These are phyloP conservation scores for Ilex asprella DNA, from an alignment of 257 asterid genomes.

Conservation along the genomic window DNA sequence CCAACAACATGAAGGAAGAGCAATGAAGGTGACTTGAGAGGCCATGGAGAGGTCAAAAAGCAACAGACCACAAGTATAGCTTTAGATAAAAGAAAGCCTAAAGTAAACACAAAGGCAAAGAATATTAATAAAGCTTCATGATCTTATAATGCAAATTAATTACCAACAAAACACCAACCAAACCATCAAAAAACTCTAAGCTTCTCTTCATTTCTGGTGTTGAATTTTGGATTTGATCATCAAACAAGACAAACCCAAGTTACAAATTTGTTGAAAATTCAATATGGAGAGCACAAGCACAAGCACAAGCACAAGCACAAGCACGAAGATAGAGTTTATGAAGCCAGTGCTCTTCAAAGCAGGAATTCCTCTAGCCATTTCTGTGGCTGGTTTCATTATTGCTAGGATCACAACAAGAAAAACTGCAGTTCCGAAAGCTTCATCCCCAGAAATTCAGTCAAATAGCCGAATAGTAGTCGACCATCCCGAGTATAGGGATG, in stretches of 20 bases:
- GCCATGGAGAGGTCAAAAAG: conserved; percentile 38
- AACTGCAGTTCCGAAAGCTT: neutral
- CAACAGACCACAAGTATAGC: conserved; percentile 6
- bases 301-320: conserved; percentile 35
- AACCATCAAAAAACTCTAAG: neutral
- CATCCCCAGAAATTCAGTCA: conserved; percentile 4
- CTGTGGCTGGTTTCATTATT: conserved; percentile 43
- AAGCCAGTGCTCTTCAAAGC: conserved; percentile 39
- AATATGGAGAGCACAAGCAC: conserved; percentile 39
- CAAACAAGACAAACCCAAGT: conserved; percentile 1
- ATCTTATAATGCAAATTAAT: conserved; percentile 12
- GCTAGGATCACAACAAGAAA: conserved; percentile 30
- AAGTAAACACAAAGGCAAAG: conserved; percentile 40
- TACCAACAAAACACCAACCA: conserved; percentile 9
- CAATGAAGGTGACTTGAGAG: neutral
- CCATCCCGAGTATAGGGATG: conserved; percentile 14
- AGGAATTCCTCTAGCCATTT: conserved; percentile 57
- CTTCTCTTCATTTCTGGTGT: neutral
- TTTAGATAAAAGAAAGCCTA: conserved; percentile 29
- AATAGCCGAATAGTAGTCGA: conserved; percentile 7
- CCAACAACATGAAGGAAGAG: conserved; percentile 7
- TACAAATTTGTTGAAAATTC: neutral
- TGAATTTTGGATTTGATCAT: conserved; percentile 7
- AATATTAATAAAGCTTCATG: conserved; percentile 19
- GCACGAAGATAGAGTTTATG: conserved; percentile 34